Evolutionary conservation across 108 stramenopile genomes (phyloP).

Genomic region (Epithemia pelagica): DNA sequence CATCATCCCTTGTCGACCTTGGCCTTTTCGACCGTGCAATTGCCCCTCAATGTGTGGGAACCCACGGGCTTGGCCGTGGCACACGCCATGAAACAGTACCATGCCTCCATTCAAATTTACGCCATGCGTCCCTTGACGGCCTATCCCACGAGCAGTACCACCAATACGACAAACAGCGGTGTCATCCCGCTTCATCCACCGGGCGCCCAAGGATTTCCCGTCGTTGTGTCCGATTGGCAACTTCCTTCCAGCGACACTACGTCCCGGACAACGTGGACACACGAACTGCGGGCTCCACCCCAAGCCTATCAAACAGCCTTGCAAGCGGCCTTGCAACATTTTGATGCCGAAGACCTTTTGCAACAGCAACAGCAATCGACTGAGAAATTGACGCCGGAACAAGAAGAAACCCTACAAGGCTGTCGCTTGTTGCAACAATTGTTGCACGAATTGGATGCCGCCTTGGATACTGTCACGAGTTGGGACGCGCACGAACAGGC

Average conservation of each 20-base stretch:
- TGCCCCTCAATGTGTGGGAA: constrained; percentile 75
- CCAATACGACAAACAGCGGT: constrained; percentile 10
- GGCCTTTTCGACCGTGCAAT: constrained; percentile 54
- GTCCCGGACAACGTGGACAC: constrained; percentile 26
- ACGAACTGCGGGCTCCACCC: constrained; percentile 47
- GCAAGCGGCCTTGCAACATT: constrained; percentile 64
- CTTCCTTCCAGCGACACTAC: constrained; percentile 23
- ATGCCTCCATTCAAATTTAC: constrained; percentile 27
- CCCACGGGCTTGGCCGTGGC: constrained; percentile 58
- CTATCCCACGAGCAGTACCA: constrained; percentile 62
- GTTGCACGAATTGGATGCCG: constrained; percentile 76
- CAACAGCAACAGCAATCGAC: constrained; percentile 46
- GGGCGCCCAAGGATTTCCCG: constrained; percentile 37
- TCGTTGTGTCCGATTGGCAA: constrained; percentile 47
- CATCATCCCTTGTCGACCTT: constrained; percentile 14
- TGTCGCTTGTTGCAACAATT: constrained; percentile 76
- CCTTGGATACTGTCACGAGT: constrained; percentile 45
- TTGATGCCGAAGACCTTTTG: constrained; percentile 70
- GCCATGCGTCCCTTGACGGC: constrained; percentile 74
- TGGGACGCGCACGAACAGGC: constrained; percentile 76
- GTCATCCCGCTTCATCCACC: not conserved
- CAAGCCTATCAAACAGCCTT: constrained; percentile 56
- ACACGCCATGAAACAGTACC: constrained; percentile 34
- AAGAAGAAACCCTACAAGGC: constrained; percentile 82
- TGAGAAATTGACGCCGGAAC: constrained; percentile 65